Conservation (phyloP, 2,329 filamentous ascomycete genomes). For the Geoglossum cookeanum region DNA sequence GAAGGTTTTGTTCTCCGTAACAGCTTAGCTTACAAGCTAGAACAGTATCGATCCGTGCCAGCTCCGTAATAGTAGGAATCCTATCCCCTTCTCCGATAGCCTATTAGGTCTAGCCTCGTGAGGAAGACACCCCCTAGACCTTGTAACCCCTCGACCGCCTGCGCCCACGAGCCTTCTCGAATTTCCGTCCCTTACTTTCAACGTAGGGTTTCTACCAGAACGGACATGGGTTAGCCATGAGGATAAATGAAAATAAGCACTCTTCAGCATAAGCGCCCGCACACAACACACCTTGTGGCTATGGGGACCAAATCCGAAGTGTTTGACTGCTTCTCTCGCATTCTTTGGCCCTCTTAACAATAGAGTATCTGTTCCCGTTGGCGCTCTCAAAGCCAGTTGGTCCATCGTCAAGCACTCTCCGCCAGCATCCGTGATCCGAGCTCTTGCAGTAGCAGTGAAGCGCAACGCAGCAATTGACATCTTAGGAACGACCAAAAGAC, state of each 20-base stretch:
- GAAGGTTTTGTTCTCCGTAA: background rate
- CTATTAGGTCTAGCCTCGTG: background rate
- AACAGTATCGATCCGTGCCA: background rate
- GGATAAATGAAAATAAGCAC: background rate
- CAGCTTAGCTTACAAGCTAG: background rate
- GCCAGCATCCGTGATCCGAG: slow-evolving; percentile 80
- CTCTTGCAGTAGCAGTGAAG: slow-evolving; percentile 91
- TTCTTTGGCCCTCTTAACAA: slow-evolving; percentile 98
- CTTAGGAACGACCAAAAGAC: slow-evolving; percentile 78
- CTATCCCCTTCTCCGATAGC: background rate
- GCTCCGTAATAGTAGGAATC: background rate
- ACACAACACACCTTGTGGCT: slow-evolving; percentile 65
- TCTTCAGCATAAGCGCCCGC: background rate
- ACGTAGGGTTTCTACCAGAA: slow-evolving; percentile 70
- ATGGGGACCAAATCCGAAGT: slow-evolving; percentile 97
- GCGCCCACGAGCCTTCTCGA: slow-evolving; percentile 97
- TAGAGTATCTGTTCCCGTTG: slow-evolving; percentile 91
- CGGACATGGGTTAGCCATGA: background rate
- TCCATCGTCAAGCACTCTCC: slow-evolving; percentile 92
- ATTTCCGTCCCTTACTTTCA: slow-evolving; percentile 98
- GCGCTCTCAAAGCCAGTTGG: slow-evolving; percentile 86
- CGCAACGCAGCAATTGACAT: slow-evolving; percentile 82
- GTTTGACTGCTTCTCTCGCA: slow-evolving; percentile 91
- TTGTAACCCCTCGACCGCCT: slow-evolving; percentile 99
- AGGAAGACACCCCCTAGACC: slow-evolving; percentile 47